A percentile compares a stretch with the other conserved stretches of the same genome.
Evolutionary conservation across 2,329 filamentous ascomycete species (phyloP).

Genomic region (Gremmenia infestans): DNA sequence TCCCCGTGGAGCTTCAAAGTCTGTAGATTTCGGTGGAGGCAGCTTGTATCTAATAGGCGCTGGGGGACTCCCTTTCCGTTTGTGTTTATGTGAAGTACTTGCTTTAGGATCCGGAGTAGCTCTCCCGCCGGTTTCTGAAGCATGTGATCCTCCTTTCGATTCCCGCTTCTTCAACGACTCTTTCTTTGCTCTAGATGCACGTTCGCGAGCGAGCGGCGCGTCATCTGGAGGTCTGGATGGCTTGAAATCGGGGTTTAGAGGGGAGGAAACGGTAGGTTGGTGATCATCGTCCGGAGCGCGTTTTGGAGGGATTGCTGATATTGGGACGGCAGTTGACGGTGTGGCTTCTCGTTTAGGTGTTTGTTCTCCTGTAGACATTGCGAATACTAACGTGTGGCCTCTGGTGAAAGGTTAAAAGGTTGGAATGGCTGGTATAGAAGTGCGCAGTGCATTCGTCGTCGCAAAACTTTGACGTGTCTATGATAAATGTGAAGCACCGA

Average conservation of each 20-base stretch:
- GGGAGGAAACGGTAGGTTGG: constrained; percentile 65
- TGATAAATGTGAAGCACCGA: no score
- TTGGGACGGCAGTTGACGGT: constrained; percentile 31
- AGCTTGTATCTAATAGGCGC: constrained; percentile 57
- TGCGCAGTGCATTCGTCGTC: no score
- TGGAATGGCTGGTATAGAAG: no score
- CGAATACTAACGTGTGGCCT: not conserved
- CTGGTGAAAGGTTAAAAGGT: not conserved
- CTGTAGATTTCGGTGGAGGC: constrained; percentile 55
- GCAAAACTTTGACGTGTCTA: no score
- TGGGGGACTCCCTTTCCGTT: constrained; percentile 36
- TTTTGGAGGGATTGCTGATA: constrained; percentile 55
- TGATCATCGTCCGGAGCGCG: constrained; percentile 65
- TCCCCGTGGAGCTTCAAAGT: constrained; percentile 56
- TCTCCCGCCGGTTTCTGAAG: constrained; percentile 45
- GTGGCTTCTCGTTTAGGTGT: constrained; percentile 40
- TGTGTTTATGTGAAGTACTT: constrained; percentile 28
- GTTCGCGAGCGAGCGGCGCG: constrained; percentile 26
- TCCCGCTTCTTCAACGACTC: constrained; percentile 66
- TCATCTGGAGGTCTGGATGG: constrained; percentile 33
- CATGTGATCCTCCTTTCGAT: constrained; percentile 44
- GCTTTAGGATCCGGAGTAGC: constrained; percentile 53
- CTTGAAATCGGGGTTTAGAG: constrained; percentile 64
- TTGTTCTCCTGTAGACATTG: constrained; percentile 33
- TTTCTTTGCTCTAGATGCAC: constrained; percentile 51